Evolutionary conservation across 176 grass and related monocot genomes (phyloP).

Genomic region (Oryza brachyantha): DNA sequence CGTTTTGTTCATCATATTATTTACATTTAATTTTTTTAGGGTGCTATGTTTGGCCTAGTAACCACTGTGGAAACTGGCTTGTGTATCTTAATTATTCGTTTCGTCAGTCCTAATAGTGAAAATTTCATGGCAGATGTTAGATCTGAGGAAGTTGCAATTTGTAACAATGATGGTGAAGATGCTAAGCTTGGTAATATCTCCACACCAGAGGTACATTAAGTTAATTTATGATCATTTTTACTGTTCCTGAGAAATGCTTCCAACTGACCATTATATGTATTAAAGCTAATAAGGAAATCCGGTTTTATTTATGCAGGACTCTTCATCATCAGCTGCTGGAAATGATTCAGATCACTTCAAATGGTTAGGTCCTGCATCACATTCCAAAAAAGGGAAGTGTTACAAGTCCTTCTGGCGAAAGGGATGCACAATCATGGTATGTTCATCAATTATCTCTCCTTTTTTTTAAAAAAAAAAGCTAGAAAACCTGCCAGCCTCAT

Average conservation of each 20-base stretch:
- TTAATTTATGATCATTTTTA: background rate
- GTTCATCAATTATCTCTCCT: background rate
- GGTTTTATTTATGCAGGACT: slow-evolving; percentile 37
- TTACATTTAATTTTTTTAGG: background rate
- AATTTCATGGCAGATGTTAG: slow-evolving; percentile 8
- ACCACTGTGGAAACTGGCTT: background rate
- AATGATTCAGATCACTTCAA: slow-evolving; percentile 38
- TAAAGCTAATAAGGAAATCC: background rate
- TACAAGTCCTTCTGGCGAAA: slow-evolving; percentile 59
- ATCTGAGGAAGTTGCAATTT: slow-evolving; percentile 3
- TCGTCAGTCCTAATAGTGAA: slow-evolving; percentile 15
- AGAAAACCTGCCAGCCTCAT: too few species aligned
- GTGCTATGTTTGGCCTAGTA: background rate
- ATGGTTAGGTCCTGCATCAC: slow-evolving; percentile 48
- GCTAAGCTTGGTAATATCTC: slow-evolving; percentile 24
- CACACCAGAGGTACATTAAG: slow-evolving; percentile 45
- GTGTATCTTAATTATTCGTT: background rate
- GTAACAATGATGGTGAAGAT: slow-evolving; percentile 33
- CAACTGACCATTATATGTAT: background rate
- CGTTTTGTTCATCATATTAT: background rate
- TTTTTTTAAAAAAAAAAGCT: too few species aligned
- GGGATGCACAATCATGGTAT: slow-evolving; percentile 57
- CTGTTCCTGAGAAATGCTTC: background rate
- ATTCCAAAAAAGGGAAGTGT: slow-evolving; percentile 51
- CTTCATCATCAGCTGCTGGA: slow-evolving; percentile 22